Base-by-base conservation (phyloP, 2,329 filamentous ascomycete genomes). In the Thermothelomyces thermophilus region DNA sequence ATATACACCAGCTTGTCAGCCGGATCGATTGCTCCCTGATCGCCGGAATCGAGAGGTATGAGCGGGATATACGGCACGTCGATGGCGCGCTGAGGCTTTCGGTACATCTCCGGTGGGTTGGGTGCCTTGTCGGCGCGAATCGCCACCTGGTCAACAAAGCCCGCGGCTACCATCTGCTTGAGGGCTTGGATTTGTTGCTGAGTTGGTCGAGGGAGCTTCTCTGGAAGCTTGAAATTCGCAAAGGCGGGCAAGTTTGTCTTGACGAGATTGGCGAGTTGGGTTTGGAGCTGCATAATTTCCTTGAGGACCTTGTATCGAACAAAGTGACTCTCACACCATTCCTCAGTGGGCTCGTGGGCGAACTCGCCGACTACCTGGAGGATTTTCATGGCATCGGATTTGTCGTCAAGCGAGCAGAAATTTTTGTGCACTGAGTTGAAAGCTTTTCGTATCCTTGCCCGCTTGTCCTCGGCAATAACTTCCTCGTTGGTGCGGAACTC, bases 61-160 rank as follows among this genome's bases (percentile, higher is more conserved):
- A 98, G 81, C 0, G 93, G 90, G 6, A 95, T 68, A 64, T 97
- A 98, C 0, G 91, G 87, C 2, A 97, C 87, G 59, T 97, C 90
- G 56, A 93, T 94, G 1, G 90, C 87, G n/a, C 90, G 81, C 44
- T 81, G 82, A 0, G 90, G 87, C 54, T 86, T 88, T 16, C 84
- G 76, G 40, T 74, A 69, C 46, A 77, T 69, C 54, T 84, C 82
- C 1, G 84, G 83, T 0, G 87, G 86, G 11, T 76, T 77, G 0
- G 89, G 87, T 0, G 88, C 77, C n/a, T 89, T 73, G 66, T 98
- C 91, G 3, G 87, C 88, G 53, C 93, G 87, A 59, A 97, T 90
- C 40, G 93, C 93, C 35, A 98, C 79, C 59, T 96, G 87, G 67
- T 98, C 93, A 62, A 97, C 82, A 70, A 96, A 97, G 1, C 91